Percentiles rank a stretch among this genome's conserved stretches.
phyloP scores from a whole-genome alignment of 257 asterid genomes.

The Henckelia pumila region DNA sequence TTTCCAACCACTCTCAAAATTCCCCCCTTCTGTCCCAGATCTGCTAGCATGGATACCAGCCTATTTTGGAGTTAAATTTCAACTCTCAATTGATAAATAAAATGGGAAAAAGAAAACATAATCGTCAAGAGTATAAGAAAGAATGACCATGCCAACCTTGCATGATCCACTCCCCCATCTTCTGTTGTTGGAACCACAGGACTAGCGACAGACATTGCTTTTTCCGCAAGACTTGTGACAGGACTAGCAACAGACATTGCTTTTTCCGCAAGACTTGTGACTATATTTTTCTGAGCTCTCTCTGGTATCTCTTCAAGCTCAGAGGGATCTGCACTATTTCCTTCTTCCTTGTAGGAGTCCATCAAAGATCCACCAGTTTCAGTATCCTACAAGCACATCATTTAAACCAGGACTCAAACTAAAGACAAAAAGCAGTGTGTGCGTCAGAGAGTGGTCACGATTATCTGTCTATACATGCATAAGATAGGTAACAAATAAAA shows the following conservation, averaged over 20 bases:
- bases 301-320: conserved; percentile 38
- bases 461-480: conserved; percentile 19
- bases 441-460: not conserved
- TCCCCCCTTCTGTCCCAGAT: conserved; percentile 93
- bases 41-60: conserved; percentile 83
- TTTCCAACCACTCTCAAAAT: conserved; percentile 69
- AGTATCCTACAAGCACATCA: conserved; percentile 46
- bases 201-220: conserved; percentile 95
- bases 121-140: not conserved
- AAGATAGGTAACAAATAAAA: conserved; percentile 10
- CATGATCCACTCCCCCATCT: conserved; percentile 91
- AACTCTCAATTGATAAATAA: conserved; percentile 23
- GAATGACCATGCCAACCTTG: conserved; percentile 49
- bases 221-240: conserved; percentile 87
- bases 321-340: conserved; percentile 29
- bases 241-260: conserved; percentile 98
- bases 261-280: conserved; percentile 90
- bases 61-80: conserved; percentile 42
- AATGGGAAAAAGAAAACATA: conserved; percentile 15
- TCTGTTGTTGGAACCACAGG: conserved; percentile 87
- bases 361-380: conserved; percentile 35
- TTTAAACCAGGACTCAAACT: conserved; percentile 17
- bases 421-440: conserved; percentile 10
- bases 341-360: conserved; percentile 40
- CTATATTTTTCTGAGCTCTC: conserved; percentile 47